These are phyloP conservation scores for Maudiozyma saulgeensis DNA, from an alignment of 805 yeast genomes.

Conservation along the genomic window DNA sequence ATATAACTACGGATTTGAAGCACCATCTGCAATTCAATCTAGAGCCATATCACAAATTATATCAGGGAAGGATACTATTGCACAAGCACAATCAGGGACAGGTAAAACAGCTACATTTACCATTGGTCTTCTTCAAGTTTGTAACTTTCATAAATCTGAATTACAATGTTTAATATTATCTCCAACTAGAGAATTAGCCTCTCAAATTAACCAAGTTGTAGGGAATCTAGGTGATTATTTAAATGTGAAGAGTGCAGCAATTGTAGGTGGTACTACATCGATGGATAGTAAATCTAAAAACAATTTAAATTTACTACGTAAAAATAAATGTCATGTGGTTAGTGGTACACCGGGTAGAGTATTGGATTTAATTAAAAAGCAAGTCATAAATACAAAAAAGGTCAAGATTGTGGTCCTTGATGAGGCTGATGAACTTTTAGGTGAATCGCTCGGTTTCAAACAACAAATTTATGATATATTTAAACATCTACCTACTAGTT, in stretches of 20 bases:
- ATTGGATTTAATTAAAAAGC: conserved; percentile 79
- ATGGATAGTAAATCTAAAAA: conserved; percentile 41
- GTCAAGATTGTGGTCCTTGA: conserved; percentile 85
- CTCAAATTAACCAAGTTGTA: conserved; percentile 84
- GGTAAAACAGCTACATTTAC: conserved; percentile 99
- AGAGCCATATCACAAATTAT: conserved; percentile 93
- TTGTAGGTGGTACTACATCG: conserved; percentile 64
- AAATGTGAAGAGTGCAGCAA: conserved; percentile 79
- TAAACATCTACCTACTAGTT: conserved; percentile 73
- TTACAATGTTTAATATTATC: conserved; percentile 86
- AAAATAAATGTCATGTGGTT: conserved; percentile 75
- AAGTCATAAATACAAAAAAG: conserved; percentile 61
- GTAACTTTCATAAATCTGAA: conserved; percentile 62
- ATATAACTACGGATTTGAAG: conserved; percentile 85
- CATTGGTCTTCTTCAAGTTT: conserved; percentile 81
- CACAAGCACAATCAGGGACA: conserved; percentile 98
- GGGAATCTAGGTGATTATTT: conserved; percentile 78
- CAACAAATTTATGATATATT: conserved; percentile 93
- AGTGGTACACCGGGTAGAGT: conserved; percentile 98
- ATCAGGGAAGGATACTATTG: conserved; percentile 87
- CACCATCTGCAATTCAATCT: conserved; percentile 94
- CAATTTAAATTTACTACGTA: conserved; percentile 64
- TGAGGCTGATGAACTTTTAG: conserved; percentile 92
- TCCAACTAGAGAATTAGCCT: conserved; percentile 94
- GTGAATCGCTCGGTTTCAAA: conserved; percentile 81